A percentile compares a stretch with the other conserved stretches of the same genome.
phyloP scores from a whole-genome alignment of 768 basidiomycete species.

The Phylloporus sp. region DNA sequence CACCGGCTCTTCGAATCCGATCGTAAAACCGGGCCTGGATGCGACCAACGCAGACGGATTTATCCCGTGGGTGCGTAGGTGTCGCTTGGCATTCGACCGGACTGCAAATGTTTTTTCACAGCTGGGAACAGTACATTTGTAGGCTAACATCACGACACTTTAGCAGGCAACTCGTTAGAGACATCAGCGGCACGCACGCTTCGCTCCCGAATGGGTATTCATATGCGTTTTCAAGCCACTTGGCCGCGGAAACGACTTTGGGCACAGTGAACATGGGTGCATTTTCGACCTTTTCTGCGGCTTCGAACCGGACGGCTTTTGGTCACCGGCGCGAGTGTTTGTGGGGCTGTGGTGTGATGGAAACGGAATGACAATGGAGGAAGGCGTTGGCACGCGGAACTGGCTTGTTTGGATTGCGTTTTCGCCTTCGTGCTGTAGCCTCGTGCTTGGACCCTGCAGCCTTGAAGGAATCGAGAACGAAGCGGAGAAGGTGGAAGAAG shows the following conservation, averaged over 20 bases:
- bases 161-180: conserved; percentile 1
- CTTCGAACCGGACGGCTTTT: conserved; percentile 7
- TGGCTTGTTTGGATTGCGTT: conserved; percentile 7
- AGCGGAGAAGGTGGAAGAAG: conserved; percentile 2
- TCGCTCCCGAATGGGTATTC: conserved; percentile 51
- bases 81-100: conserved; percentile 76
- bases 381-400: conserved; percentile 7
- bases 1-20: conserved; percentile 45
- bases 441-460: conserved; percentile 24
- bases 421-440: conserved; percentile 17
- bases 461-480: conserved; percentile 4
- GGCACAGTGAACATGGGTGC: conserved; percentile 45
- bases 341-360: conserved; percentile 9
- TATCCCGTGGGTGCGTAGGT: conserved; percentile 72
- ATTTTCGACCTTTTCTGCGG: conserved; percentile 42
- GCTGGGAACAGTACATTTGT: conserved; percentile 50
- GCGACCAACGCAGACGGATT: conserved; percentile 23
- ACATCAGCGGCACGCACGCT: conserved; percentile 34
- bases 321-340: conserved; percentile 6
- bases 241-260: conserved; percentile 46
- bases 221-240: conserved; percentile 51
- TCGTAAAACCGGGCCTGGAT: conserved; percentile 29
- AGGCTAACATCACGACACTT: conserved; percentile 14
- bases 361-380: conserved; percentile 4
- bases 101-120: conserved; percentile 73